Percentiles rank a stretch among this genome's conserved stretches.
These are phyloP conservation scores for Cinnamomum micranthum DNA, from an alignment of 164 flowering plant species.

Conservation along the genomic window DNA sequence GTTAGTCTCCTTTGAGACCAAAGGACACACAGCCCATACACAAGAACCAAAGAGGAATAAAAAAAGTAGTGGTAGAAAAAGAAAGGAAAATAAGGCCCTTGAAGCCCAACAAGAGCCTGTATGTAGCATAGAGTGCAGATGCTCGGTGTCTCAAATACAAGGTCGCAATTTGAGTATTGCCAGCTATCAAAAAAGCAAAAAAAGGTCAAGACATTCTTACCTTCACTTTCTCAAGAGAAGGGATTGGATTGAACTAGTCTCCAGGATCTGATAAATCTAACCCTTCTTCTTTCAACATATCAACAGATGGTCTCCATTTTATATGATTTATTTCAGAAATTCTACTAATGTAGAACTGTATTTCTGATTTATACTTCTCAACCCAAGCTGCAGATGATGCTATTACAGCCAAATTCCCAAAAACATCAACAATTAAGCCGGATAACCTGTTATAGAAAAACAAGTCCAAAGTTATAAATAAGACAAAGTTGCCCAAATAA, in stretches of 20 bases:
- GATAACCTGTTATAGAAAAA: slow-evolving; percentile 60
- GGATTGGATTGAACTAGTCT: slow-evolving; percentile 28
- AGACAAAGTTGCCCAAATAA: no score
- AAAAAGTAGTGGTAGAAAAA: no score
- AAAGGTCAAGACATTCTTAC: slow-evolving; percentile 26
- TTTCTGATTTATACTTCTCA: slow-evolving; percentile 74
- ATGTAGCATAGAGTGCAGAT: no score
- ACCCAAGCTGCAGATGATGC: slow-evolving; percentile 99
- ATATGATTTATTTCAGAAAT: slow-evolving; percentile 48
- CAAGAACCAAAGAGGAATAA: no score
- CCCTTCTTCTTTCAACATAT: slow-evolving; percentile 92
- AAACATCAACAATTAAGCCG: slow-evolving; percentile 85
- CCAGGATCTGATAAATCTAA: slow-evolving; percentile 38
- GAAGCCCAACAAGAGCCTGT: no score
- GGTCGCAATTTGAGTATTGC: no score
- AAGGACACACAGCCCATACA: no score
- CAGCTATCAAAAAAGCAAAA: neutral
- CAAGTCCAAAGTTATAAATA: neutral
- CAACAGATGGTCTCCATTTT: slow-evolving; percentile 82
- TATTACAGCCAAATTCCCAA: slow-evolving; percentile 80
- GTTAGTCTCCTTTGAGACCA: no score
- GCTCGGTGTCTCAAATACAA: no score
- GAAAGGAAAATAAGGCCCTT: no score
- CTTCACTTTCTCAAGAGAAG: slow-evolving; percentile 50
- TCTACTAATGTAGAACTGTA: slow-evolving; percentile 50